Evolutionary conservation across 441 rosid species (phyloP).

Genomic region (Gossypium gossypioides): DNA sequence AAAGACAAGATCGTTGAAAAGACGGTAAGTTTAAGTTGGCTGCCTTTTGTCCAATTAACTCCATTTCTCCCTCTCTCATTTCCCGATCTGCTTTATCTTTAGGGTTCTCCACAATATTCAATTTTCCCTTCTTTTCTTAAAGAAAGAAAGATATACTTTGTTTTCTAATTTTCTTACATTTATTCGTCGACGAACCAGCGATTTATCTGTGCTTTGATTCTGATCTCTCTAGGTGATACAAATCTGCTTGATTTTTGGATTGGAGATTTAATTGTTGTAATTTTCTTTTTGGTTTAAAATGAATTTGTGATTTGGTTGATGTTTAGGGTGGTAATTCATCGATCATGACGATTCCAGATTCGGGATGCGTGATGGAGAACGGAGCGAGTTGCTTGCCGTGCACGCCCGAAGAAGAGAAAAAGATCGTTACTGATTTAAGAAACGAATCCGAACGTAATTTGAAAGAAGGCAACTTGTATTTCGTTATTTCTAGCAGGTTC

Average conservation of each 20-base stretch:
- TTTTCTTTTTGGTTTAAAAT: background rate
- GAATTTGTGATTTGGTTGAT: background rate
- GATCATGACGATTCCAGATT: constrained; percentile 45
- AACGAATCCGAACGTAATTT: constrained; percentile 45
- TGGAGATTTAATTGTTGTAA: background rate
- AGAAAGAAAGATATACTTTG: background rate
- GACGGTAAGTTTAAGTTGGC: constrained; percentile 16
- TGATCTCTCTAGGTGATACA: constrained; percentile 14
- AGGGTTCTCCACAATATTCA: constrained; percentile 15
- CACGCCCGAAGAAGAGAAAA: constrained; percentile 59
- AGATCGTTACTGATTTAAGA: constrained; percentile 42
- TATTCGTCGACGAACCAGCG: constrained; percentile 7
- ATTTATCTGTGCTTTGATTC: background rate
- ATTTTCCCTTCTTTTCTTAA: background rate
- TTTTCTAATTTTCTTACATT: constrained; percentile 11
- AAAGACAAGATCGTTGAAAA: constrained; percentile 14
- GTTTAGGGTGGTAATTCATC: background rate
- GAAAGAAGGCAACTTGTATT: constrained; percentile 67
- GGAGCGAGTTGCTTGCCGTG: constrained; percentile 45
- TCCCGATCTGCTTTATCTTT: constrained; percentile 6
- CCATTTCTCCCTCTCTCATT: background rate
- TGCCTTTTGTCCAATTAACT: background rate
- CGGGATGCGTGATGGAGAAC: constrained; percentile 42
- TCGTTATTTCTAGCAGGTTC: constrained; percentile 62
- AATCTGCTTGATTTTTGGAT: background rate